A percentile compares a stretch with the other conserved stretches of the same genome.
Conservation (phyloP, 2,329 filamentous ascomycete species). For the Coniochaeta ligniaria region DNA sequence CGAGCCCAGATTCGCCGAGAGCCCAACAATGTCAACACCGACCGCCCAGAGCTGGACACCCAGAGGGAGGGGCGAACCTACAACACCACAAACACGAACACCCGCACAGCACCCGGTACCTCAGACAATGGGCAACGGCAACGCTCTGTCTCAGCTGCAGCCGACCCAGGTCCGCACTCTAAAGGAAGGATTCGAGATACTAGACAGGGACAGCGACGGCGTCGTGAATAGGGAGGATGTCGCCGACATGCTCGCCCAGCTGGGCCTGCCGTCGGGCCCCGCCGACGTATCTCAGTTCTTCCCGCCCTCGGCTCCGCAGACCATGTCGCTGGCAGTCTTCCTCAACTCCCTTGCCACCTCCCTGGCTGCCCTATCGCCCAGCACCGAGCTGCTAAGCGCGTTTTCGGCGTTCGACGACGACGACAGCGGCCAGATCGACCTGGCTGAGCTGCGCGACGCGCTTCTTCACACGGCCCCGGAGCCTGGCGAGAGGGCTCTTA, state of each 20-base stretch:
- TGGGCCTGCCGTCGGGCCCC: slow-evolving; percentile 68
- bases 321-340: slow-evolving; percentile 78
- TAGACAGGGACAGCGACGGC: slow-evolving; percentile 85
- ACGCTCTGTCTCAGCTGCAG: slow-evolving; percentile 65
- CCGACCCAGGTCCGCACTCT: slow-evolving; percentile 79
- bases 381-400: slow-evolving; percentile 75
- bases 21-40: slow-evolving; percentile 31
- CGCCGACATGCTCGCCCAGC: slow-evolving; percentile 76
- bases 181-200: slow-evolving; percentile 86
- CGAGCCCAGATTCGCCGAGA: slow-evolving; percentile 34
- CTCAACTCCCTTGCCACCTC: slow-evolving; percentile 73
- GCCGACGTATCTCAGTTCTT: slow-evolving; percentile 77
- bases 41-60: slow-evolving; percentile 31
- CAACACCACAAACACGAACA: slow-evolving; percentile 5
- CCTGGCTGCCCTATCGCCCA: slow-evolving; percentile 67
- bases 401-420: slow-evolving; percentile 95
- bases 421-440: slow-evolving; percentile 86
- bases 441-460: slow-evolving; percentile 74
- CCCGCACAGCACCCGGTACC: slow-evolving; percentile 20
- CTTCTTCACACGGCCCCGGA: slow-evolving; percentile 77
- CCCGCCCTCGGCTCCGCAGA: slow-evolving; percentile 61
- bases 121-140: slow-evolving; percentile 34
- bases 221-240: slow-evolving; percentile 77
- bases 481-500: slow-evolving; percentile 56
- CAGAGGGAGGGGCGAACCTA: slow-evolving; percentile 12